Base-by-base conservation (phyloP, 2,329 filamentous ascomycete species). In the Tolypocladium inflatum region DNA sequence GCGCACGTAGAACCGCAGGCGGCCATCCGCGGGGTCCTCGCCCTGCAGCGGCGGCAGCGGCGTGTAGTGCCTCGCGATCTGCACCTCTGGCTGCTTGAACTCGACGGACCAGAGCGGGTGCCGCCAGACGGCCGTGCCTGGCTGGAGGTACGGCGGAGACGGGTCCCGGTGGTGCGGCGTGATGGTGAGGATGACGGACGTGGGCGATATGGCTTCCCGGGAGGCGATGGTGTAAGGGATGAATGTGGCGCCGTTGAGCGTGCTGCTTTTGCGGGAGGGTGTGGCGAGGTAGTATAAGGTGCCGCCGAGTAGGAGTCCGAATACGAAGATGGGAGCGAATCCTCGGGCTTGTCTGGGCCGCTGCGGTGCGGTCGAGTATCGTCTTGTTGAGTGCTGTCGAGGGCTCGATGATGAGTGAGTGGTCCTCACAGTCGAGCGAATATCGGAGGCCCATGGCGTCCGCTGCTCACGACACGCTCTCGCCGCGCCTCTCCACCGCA, bases 31-130 rank as follows among this genome's bases (percentile, higher is more conserved):
- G 2, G 64, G 65, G 2, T 71, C 66, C 17, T 68, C 64, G 5
- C 55, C 63, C 0, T 60, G 56, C 0, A 63, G 33, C 0, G 84
- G 80, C 0, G 91, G 93, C 0, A 99, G 77, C 0, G 93, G 91
- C 4, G 94, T 97, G 73, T 99, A 99, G 59, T 91, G 86, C 61
- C 94, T 78, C 50, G 90, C 90, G 65, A 99, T 96, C 73, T 97
- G 92, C 58, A 97, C 75, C 70, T 96, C 87, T 2, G 94, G 94
- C 74, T 97, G 94, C 75, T 96, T 96, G 68, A 96, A 85, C 76
- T 97, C 89, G 39, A 97, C 87, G 62, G 88, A 91, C 88, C 91
- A 96, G 48, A 95, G 80, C 5, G 89, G 88, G 58, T 82, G 63
- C 13, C 63, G 64, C 73, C 74, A 73, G 62, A 58, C 48, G 19